Evolutionary conservation across 179 eudicot genomes (phyloP).

Genomic region (Pouteria campechiana): DNA sequence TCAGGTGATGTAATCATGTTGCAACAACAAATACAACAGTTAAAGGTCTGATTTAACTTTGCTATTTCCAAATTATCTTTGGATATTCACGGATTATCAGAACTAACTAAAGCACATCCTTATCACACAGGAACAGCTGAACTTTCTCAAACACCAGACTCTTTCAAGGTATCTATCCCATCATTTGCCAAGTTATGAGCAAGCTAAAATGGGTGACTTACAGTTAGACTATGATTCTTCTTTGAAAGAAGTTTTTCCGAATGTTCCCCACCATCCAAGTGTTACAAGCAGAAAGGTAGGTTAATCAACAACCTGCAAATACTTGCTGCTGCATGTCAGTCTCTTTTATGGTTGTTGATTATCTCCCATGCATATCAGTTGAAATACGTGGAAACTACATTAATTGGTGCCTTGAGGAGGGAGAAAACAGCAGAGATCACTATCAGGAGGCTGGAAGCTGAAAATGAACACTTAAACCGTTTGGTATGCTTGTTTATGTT

Average conservation of each 20-base stretch:
- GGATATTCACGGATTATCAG: not conserved
- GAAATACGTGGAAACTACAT: slow-evolving; percentile 19
- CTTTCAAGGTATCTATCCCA: slow-evolving; percentile 11
- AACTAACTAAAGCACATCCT: not conserved
- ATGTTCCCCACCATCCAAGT: slow-evolving; percentile 4
- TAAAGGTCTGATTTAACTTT: slow-evolving; percentile 23
- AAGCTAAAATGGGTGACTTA: slow-evolving; percentile 8
- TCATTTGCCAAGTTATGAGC: slow-evolving; percentile 6
- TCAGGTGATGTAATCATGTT: slow-evolving; percentile 43
- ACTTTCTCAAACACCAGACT: slow-evolving; percentile 22
- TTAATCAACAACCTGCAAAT: not conserved
- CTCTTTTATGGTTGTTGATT: not conserved
- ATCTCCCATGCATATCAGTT: slow-evolving; percentile 13
- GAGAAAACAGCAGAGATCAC: slow-evolving; percentile 33
- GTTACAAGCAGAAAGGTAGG: slow-evolving; percentile 23
- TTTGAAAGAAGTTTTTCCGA: slow-evolving; percentile 7
- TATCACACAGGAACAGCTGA: slow-evolving; percentile 41
- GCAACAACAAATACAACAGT: slow-evolving; percentile 42
- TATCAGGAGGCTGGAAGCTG: slow-evolving; percentile 25
- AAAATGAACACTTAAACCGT: slow-evolving; percentile 20
- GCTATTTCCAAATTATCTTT: not conserved
- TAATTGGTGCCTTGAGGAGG: slow-evolving; percentile 26
- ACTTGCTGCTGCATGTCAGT: not conserved
- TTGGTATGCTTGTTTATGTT: slow-evolving; percentile 14
- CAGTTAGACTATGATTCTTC: slow-evolving; percentile 9